Percentiles rank a stretch among this genome's conserved stretches.
phyloP scores from a whole-genome alignment of 1,284 basidiomycete species.

The Trametes sp. region DNA sequence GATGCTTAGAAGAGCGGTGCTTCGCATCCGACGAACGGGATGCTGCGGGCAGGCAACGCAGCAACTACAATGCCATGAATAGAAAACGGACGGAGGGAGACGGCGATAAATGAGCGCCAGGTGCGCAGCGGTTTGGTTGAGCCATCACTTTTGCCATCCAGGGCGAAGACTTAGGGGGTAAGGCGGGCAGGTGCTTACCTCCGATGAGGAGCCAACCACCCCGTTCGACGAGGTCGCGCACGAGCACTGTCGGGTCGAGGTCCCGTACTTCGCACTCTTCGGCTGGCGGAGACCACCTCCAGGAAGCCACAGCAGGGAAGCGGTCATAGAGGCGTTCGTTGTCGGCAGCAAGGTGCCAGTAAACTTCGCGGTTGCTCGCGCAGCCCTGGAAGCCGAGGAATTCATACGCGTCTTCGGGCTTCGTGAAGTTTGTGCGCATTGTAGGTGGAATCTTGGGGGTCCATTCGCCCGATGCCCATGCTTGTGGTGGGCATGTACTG shows the following conservation, averaged over 20 bases:
- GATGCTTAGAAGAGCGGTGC: not conserved
- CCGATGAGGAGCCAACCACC: slow-evolving; percentile 73
- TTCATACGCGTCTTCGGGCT: slow-evolving; percentile 48
- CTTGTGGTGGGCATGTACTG: slow-evolving; percentile 50
- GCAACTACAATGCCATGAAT: not conserved
- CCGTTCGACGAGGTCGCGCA: slow-evolving; percentile 66
- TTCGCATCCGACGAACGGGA: not conserved
- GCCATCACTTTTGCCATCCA: no score
- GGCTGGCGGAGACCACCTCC: slow-evolving; percentile 55
- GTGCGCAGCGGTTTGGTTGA: no score
- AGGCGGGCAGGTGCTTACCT: slow-evolving; percentile 58
- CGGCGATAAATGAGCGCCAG: no score
- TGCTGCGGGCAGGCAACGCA: not conserved
- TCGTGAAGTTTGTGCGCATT: slow-evolving; percentile 36
- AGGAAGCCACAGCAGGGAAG: slow-evolving; percentile 59
- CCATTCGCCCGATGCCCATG: slow-evolving; percentile 56
- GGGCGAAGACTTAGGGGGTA: no score
- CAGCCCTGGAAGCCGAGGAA: slow-evolving; percentile 66
- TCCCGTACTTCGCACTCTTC: slow-evolving; percentile 49
- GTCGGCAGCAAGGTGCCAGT: slow-evolving; percentile 67
- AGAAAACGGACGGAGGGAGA: no score
- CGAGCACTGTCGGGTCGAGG: slow-evolving; percentile 50
- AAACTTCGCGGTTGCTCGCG: slow-evolving; percentile 64
- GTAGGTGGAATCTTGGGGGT: slow-evolving; percentile 32
- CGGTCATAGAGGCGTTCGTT: slow-evolving; percentile 53